Conservation (phyloP, 176 grass and related monocot genomes). For the Canna indica region DNA sequence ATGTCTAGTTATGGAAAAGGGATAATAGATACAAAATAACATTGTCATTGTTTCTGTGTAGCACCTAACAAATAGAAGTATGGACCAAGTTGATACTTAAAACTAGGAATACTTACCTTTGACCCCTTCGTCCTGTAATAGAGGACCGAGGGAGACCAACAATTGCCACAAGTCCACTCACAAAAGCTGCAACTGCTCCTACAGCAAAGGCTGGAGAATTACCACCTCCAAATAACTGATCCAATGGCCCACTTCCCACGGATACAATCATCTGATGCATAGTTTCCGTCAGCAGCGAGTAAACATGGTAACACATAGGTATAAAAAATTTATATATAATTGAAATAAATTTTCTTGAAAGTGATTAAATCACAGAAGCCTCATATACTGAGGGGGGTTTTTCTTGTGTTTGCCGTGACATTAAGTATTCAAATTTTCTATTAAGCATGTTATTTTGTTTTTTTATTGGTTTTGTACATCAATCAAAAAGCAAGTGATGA, state of each 20-base stretch:
- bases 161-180: slow-evolving; percentile 69
- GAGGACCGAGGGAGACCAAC: slow-evolving; percentile 59
- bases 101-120: slow-evolving; percentile 6
- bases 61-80: not conserved
- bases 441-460: no score
- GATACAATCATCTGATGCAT: slow-evolving; percentile 58
- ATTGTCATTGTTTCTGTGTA: not conserved
- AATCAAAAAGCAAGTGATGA: no score
- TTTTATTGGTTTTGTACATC: no score
- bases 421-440: no score
- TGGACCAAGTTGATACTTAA: not conserved
- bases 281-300: slow-evolving; percentile 7
- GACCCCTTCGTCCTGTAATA: slow-evolving; percentile 30
- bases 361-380: not conserved
- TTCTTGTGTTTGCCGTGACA: no score
- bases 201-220: slow-evolving; percentile 74
- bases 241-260: slow-evolving; percentile 63
- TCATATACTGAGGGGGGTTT: not conserved
- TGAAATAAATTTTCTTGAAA: not conserved
- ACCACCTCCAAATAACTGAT: slow-evolving; percentile 72
- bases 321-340: no score
- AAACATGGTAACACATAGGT: not conserved
- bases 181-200: slow-evolving; percentile 56
- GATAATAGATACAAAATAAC: not conserved
- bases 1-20: not conserved